Percentiles rank a stretch among this genome's conserved stretches.
Evolutionary conservation across 129 eudicot genomes (phyloP).

Genomic region (Logfia minima): DNA sequence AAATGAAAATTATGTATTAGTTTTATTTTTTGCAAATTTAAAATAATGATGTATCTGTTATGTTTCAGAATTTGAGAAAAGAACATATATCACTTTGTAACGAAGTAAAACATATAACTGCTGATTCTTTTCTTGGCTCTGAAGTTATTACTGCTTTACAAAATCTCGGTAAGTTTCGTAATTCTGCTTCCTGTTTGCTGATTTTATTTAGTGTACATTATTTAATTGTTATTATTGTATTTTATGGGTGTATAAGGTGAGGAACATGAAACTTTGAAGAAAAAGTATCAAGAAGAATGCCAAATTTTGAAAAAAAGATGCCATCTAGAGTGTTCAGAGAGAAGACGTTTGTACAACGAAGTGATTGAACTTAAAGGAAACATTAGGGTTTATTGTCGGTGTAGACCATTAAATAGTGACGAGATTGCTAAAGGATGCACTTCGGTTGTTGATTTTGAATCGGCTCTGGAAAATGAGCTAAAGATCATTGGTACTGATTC

Average conservation of each 20-base stretch:
- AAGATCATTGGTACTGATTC: constrained; percentile 69
- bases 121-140: constrained; percentile 64
- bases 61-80: constrained; percentile 59
- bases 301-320: constrained; percentile 59
- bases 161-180: constrained; percentile 54
- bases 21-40: not conserved
- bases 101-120: constrained; percentile 69
- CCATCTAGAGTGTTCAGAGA: constrained; percentile 59
- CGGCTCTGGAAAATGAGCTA: constrained; percentile 75
- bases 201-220: not conserved
- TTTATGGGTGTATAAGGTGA: constrained; percentile 36
- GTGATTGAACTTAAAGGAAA: constrained; percentile 95
- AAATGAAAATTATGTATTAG: not conserved
- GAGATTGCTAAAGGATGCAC: constrained; percentile 68
- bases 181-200: not conserved
- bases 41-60: not conserved
- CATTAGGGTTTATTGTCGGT: constrained; percentile 92
- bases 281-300: constrained; percentile 59
- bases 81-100: constrained; percentile 58
- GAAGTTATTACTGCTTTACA: constrained; percentile 65
- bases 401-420: constrained; percentile 72
- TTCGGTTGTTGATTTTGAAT: constrained; percentile 69
- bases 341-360: constrained; percentile 81
- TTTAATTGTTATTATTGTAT: constrained; percentile 4
- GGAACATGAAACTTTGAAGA: constrained; percentile 69